These are phyloP conservation scores for Penicillium sp. DNA, from an alignment of 2,329 filamentous ascomycete genomes.

Conservation along the genomic window DNA sequence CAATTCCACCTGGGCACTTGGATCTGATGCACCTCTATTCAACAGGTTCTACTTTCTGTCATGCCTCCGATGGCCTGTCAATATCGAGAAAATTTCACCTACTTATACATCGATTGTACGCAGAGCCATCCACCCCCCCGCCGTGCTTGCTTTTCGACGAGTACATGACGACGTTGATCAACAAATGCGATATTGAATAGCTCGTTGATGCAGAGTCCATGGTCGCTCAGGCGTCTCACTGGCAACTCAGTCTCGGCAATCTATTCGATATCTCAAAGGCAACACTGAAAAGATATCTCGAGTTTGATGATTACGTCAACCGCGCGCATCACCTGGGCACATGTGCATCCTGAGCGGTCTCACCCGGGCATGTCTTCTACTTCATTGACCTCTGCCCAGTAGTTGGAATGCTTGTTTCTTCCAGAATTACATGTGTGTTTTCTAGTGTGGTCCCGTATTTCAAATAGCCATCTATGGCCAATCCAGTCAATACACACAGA, in stretches of 20 bases:
- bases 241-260: background rate
- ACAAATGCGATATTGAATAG: background rate
- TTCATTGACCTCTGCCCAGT: too few species aligned
- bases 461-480: too few species aligned
- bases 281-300: background rate
- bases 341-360: background rate
- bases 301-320: background rate
- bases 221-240: background rate
- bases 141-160: too few species aligned
- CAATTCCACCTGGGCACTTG: background rate
- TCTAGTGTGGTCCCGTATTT: too few species aligned
- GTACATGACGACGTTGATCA: background rate
- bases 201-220: background rate
- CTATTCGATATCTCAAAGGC: background rate
- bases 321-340: background rate
- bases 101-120: too few species aligned
- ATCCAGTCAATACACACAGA: too few species aligned
- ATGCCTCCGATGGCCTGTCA: too few species aligned
- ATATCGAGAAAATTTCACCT: too few species aligned
- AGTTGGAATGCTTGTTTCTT: too few species aligned
- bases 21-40: background rate
- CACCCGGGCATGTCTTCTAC: too few species aligned
- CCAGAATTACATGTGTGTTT: too few species aligned
- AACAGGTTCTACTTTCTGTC: too few species aligned
- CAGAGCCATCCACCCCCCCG: background rate